Evolutionary conservation across 352 stramenopile species (phyloP), one percentile per base, ranked within the genome.

Genomic region (Albugo candida): DNA sequence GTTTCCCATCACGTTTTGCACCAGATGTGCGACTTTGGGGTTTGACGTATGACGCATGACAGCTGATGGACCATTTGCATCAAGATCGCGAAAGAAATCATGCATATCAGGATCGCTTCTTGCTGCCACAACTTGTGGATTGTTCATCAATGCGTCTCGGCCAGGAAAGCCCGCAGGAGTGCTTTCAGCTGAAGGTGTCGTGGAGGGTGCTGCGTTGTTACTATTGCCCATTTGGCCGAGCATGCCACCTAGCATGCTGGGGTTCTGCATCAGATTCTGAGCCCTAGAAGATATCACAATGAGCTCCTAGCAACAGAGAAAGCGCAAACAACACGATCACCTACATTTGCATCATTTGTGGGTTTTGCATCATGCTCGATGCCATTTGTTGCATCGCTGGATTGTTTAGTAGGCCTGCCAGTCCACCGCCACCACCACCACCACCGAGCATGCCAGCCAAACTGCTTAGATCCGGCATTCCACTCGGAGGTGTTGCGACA

Each of bases 231-330:
- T 63, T 27, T 48, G 54, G n/a, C 69, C 71, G 14, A 92, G 85
- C 53, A 87, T 69, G 41, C 67, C 70, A 47, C 55, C 77, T 14
- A 91, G 55, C 61, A 83, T 83, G 17, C 76, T 66, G 2, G 79
- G 74, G 56, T 89, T 83, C 58, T 88, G 71, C 79, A 92, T 92
- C 79, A 92, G 88, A 52, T 88, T 88, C 46, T 89, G 76, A 3
- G 79, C 79, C 67, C 66, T 78, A 21, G 4, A 34, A 13, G n/a
- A 13, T 18, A 19, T 18, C 19, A 54, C 18, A 4, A 46, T 47
- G 2, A 24, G 12, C 16, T 10, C 14, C 31, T 27, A 18, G 3
- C 27, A 24, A 53, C 14, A 42, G 0, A 35, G 27, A 18, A 38
- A 1, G 35, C 34, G 17, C 38, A 24, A 43, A 11, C 8, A 40